Evolutionary conservation across 2,329 filamentous ascomycete genomes (phyloP), one percentile per base, ranked within the genome.

Genomic region (Teratosphaeria viscida): DNA sequence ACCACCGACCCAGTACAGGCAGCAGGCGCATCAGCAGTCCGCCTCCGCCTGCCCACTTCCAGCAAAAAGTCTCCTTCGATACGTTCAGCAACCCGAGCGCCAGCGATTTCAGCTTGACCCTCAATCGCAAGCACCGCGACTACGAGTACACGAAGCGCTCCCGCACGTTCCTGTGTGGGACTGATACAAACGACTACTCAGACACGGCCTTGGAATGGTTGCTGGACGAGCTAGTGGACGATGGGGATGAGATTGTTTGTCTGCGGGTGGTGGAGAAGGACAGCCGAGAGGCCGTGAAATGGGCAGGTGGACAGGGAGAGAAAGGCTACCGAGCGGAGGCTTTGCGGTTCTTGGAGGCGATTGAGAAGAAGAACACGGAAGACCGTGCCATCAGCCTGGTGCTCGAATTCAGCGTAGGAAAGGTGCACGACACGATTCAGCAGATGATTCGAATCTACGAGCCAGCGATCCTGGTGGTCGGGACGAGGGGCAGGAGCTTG

Each of bases 131-230:
- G 70, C 92, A 96, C 73, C 87, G 87, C 66, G 90, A 92, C 64
- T 96, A 94, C 74, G 85, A 89, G 66, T 86, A 86, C 64, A 86
- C 85, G 52, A 86, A 90, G 62, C 83, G 89, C 61, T 94, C 89
- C 58, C 85, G 92, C 57, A 95, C 90, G 8, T 95, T 96, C 68
- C 85, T 96, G 71, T 92, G 92, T 64, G 92, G 92, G 23, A 88
- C 92, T 19, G 92, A 96, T 74, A 89, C 92, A 68, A 91, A 96
- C 67, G 84, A 90, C 60, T 96, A 96, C 74, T 95, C 90, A 6
- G 89, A 95, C 63, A 94, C 92, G 74, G 92, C 92, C 16, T 79
- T 96, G 19, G 89, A 95, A 73, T 96, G 91, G 91, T 81, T 96
- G 56, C 83, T 96, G 47, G 90, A 95, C 68, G 90, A 95, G 75